Evolutionary conservation across 139 green algal species (phyloP).

Genomic region (Picocystis salinarum): DNA sequence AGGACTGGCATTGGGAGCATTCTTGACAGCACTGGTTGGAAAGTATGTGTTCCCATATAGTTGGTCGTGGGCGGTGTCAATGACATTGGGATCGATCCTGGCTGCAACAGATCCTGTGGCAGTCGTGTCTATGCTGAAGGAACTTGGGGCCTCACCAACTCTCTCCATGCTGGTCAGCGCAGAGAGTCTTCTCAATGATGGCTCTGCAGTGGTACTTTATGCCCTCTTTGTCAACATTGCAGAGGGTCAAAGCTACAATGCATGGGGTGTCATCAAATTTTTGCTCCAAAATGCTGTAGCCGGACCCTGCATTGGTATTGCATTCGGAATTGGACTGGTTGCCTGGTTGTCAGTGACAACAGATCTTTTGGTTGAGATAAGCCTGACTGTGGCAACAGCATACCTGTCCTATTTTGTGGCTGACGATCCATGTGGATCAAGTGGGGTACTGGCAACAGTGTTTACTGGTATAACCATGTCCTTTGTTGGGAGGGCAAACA

Average conservation of each 20-base stretch:
- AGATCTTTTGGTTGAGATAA: conserved; percentile 25
- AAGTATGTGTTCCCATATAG: conserved; percentile 8
- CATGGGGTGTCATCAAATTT: conserved; percentile 10
- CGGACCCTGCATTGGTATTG: conserved; percentile 5
- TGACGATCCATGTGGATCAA: conserved; percentile 29
- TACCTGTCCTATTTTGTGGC: conserved; percentile 28
- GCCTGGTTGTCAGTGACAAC: too few relatives aligned
- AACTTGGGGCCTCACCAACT: not conserved
- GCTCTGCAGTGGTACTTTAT: too few relatives aligned
- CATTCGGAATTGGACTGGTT: too few relatives aligned
- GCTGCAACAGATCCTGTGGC: conserved; percentile 6
- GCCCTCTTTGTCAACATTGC: too few relatives aligned
- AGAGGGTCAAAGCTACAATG: too few relatives aligned
- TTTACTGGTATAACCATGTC: conserved; percentile 21
- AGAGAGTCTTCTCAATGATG: not conserved
- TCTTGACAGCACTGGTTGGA: conserved; percentile 2
- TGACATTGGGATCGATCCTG: conserved; percentile 5
- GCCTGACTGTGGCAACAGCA: conserved; percentile 23
- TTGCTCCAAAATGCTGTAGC: conserved; percentile 5
- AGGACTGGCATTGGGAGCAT: not conserved
- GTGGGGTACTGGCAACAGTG: conserved; percentile 38
- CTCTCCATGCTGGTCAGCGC: not conserved
- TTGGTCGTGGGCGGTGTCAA: conserved; percentile 4
- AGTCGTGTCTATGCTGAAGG: conserved; percentile 4
- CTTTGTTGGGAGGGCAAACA: too few relatives aligned